Percentiles rank a stretch among this genome's conserved stretches.
Conservation (phyloP, 2,329 filamentous ascomycete genomes). For the Nothophoma quercina region DNA sequence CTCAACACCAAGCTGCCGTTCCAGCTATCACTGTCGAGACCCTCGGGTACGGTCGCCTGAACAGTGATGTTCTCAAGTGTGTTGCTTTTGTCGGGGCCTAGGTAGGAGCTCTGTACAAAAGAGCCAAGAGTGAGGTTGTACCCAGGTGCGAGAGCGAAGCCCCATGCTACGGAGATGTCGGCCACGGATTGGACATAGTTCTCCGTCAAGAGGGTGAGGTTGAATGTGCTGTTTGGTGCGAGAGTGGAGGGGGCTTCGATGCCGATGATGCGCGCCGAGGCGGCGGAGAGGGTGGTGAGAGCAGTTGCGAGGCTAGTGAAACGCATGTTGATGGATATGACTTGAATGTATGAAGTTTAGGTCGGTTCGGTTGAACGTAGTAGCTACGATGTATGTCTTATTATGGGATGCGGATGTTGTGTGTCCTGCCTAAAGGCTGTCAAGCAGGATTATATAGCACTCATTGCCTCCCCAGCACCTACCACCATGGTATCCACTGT, state of each 20-base stretch:
- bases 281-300: slow-evolving; percentile 8
- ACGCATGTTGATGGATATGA: slow-evolving; percentile 12
- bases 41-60: slow-evolving; percentile 22
- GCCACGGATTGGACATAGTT: slow-evolving; percentile 57
- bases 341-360: not conserved
- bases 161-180: slow-evolving; percentile 57
- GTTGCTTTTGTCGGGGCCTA: slow-evolving; percentile 47
- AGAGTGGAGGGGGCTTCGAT: slow-evolving; percentile 54
- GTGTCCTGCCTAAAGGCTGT: not conserved
- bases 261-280: slow-evolving; percentile 50
- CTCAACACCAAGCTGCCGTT: slow-evolving; percentile 25
- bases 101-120: slow-evolving; percentile 43
- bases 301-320: slow-evolving; percentile 15
- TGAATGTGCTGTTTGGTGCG: slow-evolving; percentile 48
- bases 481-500: slow-evolving; percentile 3
- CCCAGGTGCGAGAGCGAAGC: slow-evolving; percentile 38
- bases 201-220: slow-evolving; percentile 50
- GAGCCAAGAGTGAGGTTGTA: slow-evolving; percentile 42
- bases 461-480: not conserved
- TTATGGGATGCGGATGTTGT: no score
- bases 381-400: no score
- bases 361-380: not conserved
- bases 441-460: not conserved
- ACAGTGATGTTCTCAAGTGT: slow-evolving; percentile 34
- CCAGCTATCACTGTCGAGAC: slow-evolving; percentile 9